Base-by-base conservation (phyloP, 2,329 filamentous ascomycete genomes). In the Xylariaceae sp. region DNA sequence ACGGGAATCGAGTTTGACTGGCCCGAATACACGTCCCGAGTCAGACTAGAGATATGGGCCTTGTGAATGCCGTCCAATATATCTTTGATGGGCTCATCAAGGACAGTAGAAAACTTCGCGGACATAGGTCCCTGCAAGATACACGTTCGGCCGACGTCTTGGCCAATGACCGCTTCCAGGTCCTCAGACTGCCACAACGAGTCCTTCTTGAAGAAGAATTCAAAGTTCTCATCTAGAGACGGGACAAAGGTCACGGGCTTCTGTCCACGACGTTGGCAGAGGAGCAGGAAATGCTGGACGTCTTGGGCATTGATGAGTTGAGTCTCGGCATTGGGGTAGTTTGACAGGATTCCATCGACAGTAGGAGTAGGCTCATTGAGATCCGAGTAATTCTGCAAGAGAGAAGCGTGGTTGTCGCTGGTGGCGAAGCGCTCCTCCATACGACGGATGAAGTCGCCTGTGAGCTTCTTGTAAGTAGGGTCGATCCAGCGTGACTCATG, bases 161-260 rank as follows among this genome's bases (percentile, higher is more conserved):
- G 92, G 48, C 74, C 90, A 40, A 95, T 89, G 37, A 98, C 89
- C 34, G 92, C 92, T 53, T 93, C 90, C 9, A 98, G 72, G 53
- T 98, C 92, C 63, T 98, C 92, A 1, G 92, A 96, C 64, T 98
- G 92, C 92, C 92, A 98, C 6, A 98, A 75, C 2, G 92, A 98
- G 60, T 98, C 92, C 70, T 98, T 98, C 79, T 98, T 98, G 81
- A 98, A 98, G 70, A 87, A 98, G 65, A 93, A 94, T 58, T 98
- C 92, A 47, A 98, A 98, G 57, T 90, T 94, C 43, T 94, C 88
- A 51, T 98, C 92, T 15, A 98, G 72, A n/a, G 83, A 72, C 5
- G 92, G 92, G 19, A 98, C 89, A 57, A 98, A 98, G 1, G 90
- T 92, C 18, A 93, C 85, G 3, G 92, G 92, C 73, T 98, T 98